Evolutionary conservation across 2,329 filamentous ascomycete genomes (phyloP).

Genomic region (Colletotrichum noveboracense): DNA sequence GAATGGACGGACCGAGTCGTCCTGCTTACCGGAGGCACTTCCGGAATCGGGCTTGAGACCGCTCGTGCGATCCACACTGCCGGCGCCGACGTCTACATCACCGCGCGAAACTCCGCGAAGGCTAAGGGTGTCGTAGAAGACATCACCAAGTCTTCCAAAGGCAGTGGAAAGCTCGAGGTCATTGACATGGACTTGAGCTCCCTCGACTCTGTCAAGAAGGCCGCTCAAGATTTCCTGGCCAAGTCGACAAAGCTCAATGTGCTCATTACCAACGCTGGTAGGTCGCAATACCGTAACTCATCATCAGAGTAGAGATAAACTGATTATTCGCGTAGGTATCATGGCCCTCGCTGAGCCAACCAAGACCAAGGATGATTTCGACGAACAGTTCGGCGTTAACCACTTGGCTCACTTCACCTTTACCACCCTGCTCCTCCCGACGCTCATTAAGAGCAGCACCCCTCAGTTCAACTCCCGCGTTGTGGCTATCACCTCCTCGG

Average conservation of each 20-base stretch:
- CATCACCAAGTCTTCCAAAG: background rate
- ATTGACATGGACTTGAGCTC: conserved; percentile 34
- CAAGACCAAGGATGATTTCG: conserved; percentile 25
- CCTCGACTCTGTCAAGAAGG: conserved; percentile 35
- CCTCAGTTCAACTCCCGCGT: conserved; percentile 49
- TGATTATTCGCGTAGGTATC: background rate
- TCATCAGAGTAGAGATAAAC: fast-evolving
- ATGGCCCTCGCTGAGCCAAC: conserved; percentile 14
- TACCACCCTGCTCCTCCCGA: conserved; percentile 50
- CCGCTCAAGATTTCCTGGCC: conserved; percentile 22
- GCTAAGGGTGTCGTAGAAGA: conserved; percentile 29
- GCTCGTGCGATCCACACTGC: conserved; percentile 45
- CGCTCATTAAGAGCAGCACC: conserved; percentile 42
- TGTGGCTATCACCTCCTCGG: conserved; percentile 47
- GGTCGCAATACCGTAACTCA: fast-evolving
- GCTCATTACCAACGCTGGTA: conserved; percentile 49
- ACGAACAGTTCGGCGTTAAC: conserved; percentile 55
- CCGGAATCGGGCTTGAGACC: conserved; percentile 48
- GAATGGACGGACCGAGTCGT: conserved; percentile 38
- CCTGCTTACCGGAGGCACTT: conserved; percentile 45
- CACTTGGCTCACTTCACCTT: conserved; percentile 60
- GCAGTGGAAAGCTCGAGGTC: conserved; percentile 32
- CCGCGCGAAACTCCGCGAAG: conserved; percentile 41
- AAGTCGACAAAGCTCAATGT: conserved; percentile 27
- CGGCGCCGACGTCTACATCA: conserved; percentile 48